Evolutionary conservation across 2,329 filamentous ascomycete genomes (phyloP).

Genomic region (Fusarium annulatum): DNA sequence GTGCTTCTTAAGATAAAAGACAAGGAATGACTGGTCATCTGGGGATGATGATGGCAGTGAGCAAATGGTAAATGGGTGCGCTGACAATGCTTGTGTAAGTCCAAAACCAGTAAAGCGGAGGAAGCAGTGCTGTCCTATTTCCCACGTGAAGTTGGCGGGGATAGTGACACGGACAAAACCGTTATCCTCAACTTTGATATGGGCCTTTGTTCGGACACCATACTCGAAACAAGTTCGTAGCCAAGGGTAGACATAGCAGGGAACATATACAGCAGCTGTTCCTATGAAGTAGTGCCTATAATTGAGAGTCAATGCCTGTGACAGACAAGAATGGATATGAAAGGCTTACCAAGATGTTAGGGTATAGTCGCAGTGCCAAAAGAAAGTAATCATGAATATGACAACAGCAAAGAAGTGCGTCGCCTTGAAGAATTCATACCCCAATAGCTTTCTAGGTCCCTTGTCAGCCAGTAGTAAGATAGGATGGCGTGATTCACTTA

Average conservation of each 20-base stretch:
- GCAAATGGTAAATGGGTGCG: background rate
- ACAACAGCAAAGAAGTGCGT: background rate
- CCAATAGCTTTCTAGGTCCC: accelerated
- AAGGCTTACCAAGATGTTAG: background rate
- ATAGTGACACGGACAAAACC: background rate
- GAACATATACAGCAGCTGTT: background rate
- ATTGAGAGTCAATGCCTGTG: accelerated
- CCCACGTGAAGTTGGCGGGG: background rate
- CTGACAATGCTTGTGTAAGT: background rate
- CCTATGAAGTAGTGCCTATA: background rate
- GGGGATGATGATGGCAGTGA: background rate
- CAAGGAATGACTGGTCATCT: background rate
- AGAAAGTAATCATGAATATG: background rate
- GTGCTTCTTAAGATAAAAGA: background rate
- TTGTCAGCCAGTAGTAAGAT: background rate
- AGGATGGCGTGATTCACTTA: accelerated
- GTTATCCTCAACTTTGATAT: background rate
- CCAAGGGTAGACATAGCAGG: background rate
- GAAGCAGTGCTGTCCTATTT: background rate
- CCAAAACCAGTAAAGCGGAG: background rate
- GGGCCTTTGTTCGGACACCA: background rate
- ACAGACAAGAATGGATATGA: accelerated
- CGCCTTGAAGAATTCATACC: background rate
- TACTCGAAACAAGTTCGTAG: background rate
- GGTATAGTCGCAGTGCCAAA: background rate